These are phyloP conservation scores for Phytophthora uliginosa DNA, from an alignment of 352 stramenopile species.

Conservation along the genomic window DNA sequence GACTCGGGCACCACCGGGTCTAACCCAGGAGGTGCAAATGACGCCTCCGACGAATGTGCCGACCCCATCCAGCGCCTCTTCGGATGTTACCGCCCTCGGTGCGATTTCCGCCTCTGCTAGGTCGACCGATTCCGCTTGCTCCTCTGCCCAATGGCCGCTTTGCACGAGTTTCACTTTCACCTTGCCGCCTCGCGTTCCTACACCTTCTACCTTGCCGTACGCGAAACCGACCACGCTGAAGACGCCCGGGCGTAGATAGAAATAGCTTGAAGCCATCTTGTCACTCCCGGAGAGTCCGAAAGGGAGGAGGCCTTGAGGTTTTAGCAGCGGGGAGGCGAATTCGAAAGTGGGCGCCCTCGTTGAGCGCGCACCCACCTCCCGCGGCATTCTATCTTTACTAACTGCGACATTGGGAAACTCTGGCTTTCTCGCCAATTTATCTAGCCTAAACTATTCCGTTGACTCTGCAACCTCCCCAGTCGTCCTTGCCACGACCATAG, in stretches of 20 bases:
- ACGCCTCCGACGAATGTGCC: slow-evolving; percentile 20
- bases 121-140: background rate
- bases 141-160: slow-evolving; percentile 2
- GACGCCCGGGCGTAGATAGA: slow-evolving; percentile 3
- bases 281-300: background rate
- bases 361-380: no score
- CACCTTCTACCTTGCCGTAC: slow-evolving; percentile 9
- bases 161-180: slow-evolving; percentile 1
- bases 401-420: background rate
- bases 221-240: slow-evolving; percentile 16
- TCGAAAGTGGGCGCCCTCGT: slow-evolving; percentile 6
- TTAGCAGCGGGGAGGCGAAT: slow-evolving; percentile 1
- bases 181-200: background rate
- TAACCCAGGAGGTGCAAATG: background rate
- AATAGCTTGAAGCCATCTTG: slow-evolving; percentile 5
- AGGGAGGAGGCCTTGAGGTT: background rate
- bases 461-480: background rate
- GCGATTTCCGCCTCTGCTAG: no score
- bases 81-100: no score
- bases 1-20: no score
- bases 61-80: background rate
- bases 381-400: background rate
- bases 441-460: background rate
- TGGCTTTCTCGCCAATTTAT: background rate
- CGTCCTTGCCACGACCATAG: no score